Conservation (phyloP, 208 protist species). For the Leishmania aethiopica region DNA sequence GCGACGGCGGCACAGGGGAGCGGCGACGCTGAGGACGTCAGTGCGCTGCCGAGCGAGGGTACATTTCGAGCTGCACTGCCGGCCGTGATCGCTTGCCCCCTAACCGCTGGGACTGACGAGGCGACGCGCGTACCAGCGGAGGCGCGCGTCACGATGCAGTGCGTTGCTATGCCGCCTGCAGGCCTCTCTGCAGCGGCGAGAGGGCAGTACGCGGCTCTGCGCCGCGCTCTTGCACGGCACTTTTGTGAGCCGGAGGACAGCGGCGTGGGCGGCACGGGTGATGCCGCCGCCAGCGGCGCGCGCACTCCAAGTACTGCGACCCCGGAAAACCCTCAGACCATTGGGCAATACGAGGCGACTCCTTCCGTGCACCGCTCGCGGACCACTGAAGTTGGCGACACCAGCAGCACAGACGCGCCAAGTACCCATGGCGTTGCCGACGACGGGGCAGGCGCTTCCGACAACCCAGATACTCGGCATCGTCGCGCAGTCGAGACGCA, state of each 20-base stretch:
- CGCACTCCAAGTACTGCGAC: background rate
- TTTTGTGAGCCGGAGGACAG: background rate
- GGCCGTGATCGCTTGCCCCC: background rate
- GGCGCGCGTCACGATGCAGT: background rate
- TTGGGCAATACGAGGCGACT: background rate
- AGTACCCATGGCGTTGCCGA: background rate
- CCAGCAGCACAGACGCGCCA: background rate
- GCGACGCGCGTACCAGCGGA: background rate
- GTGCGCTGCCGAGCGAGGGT: background rate
- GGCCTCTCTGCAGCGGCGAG: conserved; percentile 5
- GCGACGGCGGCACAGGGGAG: background rate
- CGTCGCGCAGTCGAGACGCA: background rate
- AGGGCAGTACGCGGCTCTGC: conserved; percentile 3
- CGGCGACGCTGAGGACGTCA: background rate
- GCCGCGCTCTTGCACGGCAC: background rate
- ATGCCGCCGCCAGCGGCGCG: background rate
- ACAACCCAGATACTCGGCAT: background rate
- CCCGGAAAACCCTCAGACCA: background rate
- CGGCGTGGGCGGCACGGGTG: background rate
- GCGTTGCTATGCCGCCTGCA: background rate
- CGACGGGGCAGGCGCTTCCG: background rate
- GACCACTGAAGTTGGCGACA: background rate
- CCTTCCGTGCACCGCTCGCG: background rate
- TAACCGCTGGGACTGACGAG: background rate
- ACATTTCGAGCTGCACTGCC: background rate